These are phyloP conservation scores for Trypanosoma congolense DNA, from an alignment of 208 protist species.

Conservation along the genomic window DNA sequence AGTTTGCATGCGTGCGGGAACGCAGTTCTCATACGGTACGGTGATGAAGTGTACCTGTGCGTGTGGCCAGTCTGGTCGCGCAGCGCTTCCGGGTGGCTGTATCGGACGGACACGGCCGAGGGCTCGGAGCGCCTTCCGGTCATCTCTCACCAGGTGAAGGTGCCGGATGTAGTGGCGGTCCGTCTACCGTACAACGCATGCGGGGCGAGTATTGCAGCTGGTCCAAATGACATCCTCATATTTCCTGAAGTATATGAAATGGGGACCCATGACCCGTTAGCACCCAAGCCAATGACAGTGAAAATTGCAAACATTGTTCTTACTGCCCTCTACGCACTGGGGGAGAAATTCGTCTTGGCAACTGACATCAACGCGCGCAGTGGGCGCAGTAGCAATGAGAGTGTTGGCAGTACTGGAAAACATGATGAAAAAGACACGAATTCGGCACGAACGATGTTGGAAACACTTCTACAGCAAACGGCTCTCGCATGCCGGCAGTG, in stretches of 20 bases:
- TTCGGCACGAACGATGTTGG: not conserved
- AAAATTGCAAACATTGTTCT: slow-evolving; percentile 21
- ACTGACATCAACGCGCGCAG: not conserved
- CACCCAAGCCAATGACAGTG: slow-evolving; percentile 3
- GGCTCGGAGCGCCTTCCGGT: slow-evolving; percentile 31
- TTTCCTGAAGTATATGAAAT: slow-evolving; percentile 27
- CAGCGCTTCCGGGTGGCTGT: slow-evolving; percentile 42
- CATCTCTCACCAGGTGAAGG: slow-evolving; percentile 21
- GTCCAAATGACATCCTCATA: slow-evolving; percentile 48
- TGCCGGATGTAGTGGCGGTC: slow-evolving; percentile 51
- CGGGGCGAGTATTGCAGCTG: slow-evolving; percentile 52
- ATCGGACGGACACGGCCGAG: slow-evolving; percentile 23
- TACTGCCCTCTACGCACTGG: slow-evolving; percentile 13
- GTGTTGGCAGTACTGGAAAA: not conserved
- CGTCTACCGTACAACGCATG: slow-evolving; percentile 59
- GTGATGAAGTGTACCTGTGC: slow-evolving; percentile 41
- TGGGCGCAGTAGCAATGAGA: not conserved
- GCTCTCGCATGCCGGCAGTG: slow-evolving; percentile 29
- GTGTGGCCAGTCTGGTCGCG: slow-evolving; percentile 60
- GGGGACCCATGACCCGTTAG: not conserved
- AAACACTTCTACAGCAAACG: slow-evolving; percentile 24
- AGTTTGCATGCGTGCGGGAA: slow-evolving; percentile 39
- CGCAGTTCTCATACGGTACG: slow-evolving; percentile 55
- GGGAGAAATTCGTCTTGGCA: slow-evolving; percentile 15
- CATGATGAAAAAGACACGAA: not conserved